A percentile compares a stretch with the other conserved stretches of the same genome.
These are phyloP conservation scores for Aspergillus sp. DNA, from an alignment of 2,329 filamentous ascomycete genomes.

Conservation along the genomic window DNA sequence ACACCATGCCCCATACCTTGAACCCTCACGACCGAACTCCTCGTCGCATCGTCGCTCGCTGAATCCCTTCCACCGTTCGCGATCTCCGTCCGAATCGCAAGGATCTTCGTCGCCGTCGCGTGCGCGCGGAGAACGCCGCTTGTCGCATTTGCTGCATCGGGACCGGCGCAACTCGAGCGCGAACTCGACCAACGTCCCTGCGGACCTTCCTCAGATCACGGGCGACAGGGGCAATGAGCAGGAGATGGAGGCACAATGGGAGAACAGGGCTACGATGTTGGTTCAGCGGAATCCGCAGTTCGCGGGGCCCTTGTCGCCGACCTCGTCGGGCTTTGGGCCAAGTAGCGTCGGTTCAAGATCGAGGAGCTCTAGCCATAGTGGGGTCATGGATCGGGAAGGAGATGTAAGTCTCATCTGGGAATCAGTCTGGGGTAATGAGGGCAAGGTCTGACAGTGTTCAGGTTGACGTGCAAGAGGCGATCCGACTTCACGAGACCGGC, in stretches of 20 bases:
- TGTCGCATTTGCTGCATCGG: constrained; percentile 36
- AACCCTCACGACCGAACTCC: constrained; percentile 25
- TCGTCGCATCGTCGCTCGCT: constrained; percentile 33
- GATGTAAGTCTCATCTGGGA: constrained; percentile 32
- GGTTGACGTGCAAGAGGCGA: constrained; percentile 86
- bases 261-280: constrained; percentile 86
- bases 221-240: constrained; percentile 49
- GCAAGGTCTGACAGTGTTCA: constrained; percentile 17
- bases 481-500: constrained; percentile 83
- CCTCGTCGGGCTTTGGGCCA: constrained; percentile 13
- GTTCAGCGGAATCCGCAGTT: constrained; percentile 58
- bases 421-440: background rate
- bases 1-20: constrained; percentile 4
- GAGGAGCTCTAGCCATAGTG: constrained; percentile 35
- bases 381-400: constrained; percentile 29
- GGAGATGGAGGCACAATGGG: constrained; percentile 76
- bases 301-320: constrained; percentile 28
- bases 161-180: constrained; percentile 32
- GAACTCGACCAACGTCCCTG: constrained; percentile 69
- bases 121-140: constrained; percentile 31
- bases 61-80: constrained; percentile 34
- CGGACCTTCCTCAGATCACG: constrained; percentile 73
- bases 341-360: constrained; percentile 17
- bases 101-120: constrained; percentile 23
- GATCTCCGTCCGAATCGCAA: constrained; percentile 24